Evolutionary conservation across 2,329 filamentous ascomycete species (phyloP), one percentile per base, ranked within the genome.

Genomic region (Cordyceps tenuipes): DNA sequence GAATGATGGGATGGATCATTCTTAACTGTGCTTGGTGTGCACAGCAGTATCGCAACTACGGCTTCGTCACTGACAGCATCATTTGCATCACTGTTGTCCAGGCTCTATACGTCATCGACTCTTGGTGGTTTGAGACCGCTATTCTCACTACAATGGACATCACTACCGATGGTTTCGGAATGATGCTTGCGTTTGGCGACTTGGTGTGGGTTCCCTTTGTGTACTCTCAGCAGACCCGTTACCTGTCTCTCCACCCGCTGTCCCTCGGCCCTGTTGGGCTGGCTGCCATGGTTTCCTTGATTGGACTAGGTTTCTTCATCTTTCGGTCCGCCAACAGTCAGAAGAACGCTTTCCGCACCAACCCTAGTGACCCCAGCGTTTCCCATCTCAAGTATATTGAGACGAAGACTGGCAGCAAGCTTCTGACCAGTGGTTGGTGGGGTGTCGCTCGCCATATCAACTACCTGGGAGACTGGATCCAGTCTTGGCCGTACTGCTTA

Each of bases 131-230:
- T 82, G 93, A 97, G 72, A 82, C 89, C 0, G 88, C 91, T 2
- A 88, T 97, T 63, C 77, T 97, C 64, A 97, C 92, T 1, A 97
- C 91, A 36, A 97, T 97, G 76, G 93, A 97, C 70, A 88, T 97
- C 65, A 96, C 88, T 56, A 90, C 86, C 47, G 93, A 97, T 67
- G 93, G 93, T 6, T 96, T 97, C 66, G 93, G 93, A 57, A 91
- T 91, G 77, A 97, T 97, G 93, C 81, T 97, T 39, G 80, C 90
- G 2, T 97, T 97, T 70, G 93, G 91, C 60, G 93, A 97, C 68
- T 80, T 97, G 6, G 89, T 89, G 63, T 97, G 93, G 93, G 83
- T 97, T 2, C 93, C 93, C 0, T 96, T 96, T 71, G 80, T 90
- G 61, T 97, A 96, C 79, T 89, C 85, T 19, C 79, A 90, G 41